Evolutionary conservation across 805 yeast species (phyloP), one percentile per base, ranked within the genome.

Genomic region (Yarrowia bubula): DNA sequence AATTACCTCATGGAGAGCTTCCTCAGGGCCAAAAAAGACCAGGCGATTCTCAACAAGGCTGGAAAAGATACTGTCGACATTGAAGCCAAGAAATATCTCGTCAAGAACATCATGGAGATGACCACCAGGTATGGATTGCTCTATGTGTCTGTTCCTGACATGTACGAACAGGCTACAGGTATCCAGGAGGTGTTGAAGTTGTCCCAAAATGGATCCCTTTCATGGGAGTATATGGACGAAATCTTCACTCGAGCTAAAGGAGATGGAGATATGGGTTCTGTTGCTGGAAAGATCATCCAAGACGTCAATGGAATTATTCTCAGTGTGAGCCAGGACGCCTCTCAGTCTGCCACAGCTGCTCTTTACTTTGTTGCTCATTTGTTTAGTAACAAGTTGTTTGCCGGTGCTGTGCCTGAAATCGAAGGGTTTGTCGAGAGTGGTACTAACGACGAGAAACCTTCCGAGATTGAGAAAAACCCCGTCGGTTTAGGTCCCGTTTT

Each of bases 401-500:
- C 95, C 0, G 76, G 84, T 0, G 72, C 80, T 1, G 81, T 91
- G 67, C 80, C 90, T 1, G 77, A 83, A 68, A 76, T 86, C 44
- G 83, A 84, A 55, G 80, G 81, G 0, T 87, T 88, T 72, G 75
- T 76, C 13, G 53, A 70, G 8, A 51, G 60, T 10, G 43, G 38
- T 79, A 83, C 80, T 1, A 79, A 80, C 8, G 75, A 79, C 58
- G 68, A 74, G 13, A 76, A 81, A 10, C 84, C 88, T 1, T 75
- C 81, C 15, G 80, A 81, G 51, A 82, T 83, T 70, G 96, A 89
- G 71, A 76, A 77, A 14, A 78, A 79, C 28, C 84, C 96, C 0
- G 75, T 90, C 15, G 51, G 51, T 22, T 76, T 93, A 64, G 98
- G 98, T 2, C 88, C 96, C 8, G 79, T 91, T 35, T 81, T 90